These are phyloP conservation scores for Westerdykella ornata DNA, from an alignment of 2,329 filamentous ascomycete species.

Conservation along the genomic window DNA sequence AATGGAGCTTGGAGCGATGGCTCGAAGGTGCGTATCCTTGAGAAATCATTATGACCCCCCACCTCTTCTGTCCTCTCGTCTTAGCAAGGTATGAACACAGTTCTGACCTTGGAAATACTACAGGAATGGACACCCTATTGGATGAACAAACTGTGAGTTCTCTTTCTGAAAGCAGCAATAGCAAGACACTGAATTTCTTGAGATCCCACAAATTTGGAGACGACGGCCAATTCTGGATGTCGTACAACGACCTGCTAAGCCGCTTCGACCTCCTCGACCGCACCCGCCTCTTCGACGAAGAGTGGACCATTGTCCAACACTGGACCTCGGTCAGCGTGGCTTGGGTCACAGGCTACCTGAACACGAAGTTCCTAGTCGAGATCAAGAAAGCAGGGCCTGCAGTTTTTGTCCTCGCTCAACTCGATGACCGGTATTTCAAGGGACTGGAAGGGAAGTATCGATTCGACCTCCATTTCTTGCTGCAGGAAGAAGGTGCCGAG, in stretches of 20 bases:
- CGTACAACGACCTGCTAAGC: slow-evolving; percentile 51
- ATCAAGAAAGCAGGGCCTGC: slow-evolving; percentile 47
- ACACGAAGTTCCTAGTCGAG: slow-evolving; percentile 53
- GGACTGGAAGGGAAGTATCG: slow-evolving; percentile 52
- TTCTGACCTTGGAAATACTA: background rate
- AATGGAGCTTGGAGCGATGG: slow-evolving; percentile 75
- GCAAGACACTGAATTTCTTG: slow-evolving; percentile 43
- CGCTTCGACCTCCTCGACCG: slow-evolving; percentile 54
- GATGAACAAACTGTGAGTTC: slow-evolving; percentile 55
- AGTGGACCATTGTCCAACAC: slow-evolving; percentile 54
- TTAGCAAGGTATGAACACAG: background rate
- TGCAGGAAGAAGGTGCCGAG: slow-evolving; percentile 45
- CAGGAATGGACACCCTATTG: slow-evolving; percentile 72
- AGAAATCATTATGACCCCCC: background rate
- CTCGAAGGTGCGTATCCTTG: slow-evolving; percentile 46
- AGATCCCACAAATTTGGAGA: slow-evolving; percentile 61
- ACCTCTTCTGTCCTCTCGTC: no score
- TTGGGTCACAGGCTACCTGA: slow-evolving; percentile 55
- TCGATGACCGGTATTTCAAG: slow-evolving; percentile 54
- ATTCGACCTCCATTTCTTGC: slow-evolving; percentile 52
- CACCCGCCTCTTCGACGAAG: slow-evolving; percentile 52
- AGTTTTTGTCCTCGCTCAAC: slow-evolving; percentile 55
- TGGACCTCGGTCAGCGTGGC: slow-evolving; percentile 55
- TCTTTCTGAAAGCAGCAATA: no score
- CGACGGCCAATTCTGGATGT: slow-evolving; percentile 62